These are phyloP conservation scores for Daldinia concentrica DNA, from an alignment of 495 filamentous ascomycete genomes.

Conservation along the genomic window DNA sequence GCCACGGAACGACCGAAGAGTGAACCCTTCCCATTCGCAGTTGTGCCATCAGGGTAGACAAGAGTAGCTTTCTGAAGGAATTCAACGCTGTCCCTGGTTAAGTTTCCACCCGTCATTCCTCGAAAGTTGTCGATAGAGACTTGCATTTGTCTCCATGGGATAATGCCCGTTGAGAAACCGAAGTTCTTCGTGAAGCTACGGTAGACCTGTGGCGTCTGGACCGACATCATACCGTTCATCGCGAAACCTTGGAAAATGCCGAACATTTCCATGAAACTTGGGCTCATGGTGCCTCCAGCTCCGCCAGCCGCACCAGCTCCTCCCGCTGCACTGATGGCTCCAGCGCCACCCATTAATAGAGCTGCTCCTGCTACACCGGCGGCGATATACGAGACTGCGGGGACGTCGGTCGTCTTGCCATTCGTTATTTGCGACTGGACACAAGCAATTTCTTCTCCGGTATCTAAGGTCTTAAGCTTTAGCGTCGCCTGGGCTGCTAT, in stretches of 20 bases:
- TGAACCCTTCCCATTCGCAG: slow-evolving; percentile 47
- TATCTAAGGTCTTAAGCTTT: slow-evolving; percentile 70
- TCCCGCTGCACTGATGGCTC: slow-evolving; percentile 71
- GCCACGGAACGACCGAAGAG: slow-evolving; percentile 66
- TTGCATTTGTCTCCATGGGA: slow-evolving; percentile 85
- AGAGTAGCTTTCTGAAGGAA: slow-evolving; percentile 79
- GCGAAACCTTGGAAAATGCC: slow-evolving; percentile 93
- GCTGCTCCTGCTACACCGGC: slow-evolving; percentile 89
- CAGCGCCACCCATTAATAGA: slow-evolving; percentile 75
- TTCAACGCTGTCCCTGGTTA: slow-evolving; percentile 78
- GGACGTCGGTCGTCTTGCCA: slow-evolving; percentile 79
- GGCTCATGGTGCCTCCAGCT: slow-evolving; percentile 71
- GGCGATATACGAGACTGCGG: slow-evolving; percentile 84
- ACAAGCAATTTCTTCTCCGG: slow-evolving; percentile 75
- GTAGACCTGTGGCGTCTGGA: slow-evolving; percentile 86
- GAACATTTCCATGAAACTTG: slow-evolving; percentile 86
- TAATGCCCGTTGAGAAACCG: slow-evolving; percentile 85
- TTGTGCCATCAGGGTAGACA: slow-evolving; percentile 65
- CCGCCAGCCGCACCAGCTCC: slow-evolving; percentile 51
- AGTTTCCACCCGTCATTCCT: slow-evolving; percentile 80
- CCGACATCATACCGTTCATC: slow-evolving; percentile 94
- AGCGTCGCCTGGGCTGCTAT: slow-evolving; percentile 87
- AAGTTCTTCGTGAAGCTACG: slow-evolving; percentile 91
- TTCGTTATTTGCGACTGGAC: slow-evolving; percentile 84
- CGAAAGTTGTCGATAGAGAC: slow-evolving; percentile 87